A percentile compares a stretch with the other conserved stretches of the same genome.
These are phyloP conservation scores for Aplosporella prunicola DNA, from an alignment of 2,329 filamentous ascomycete species.

Conservation along the genomic window DNA sequence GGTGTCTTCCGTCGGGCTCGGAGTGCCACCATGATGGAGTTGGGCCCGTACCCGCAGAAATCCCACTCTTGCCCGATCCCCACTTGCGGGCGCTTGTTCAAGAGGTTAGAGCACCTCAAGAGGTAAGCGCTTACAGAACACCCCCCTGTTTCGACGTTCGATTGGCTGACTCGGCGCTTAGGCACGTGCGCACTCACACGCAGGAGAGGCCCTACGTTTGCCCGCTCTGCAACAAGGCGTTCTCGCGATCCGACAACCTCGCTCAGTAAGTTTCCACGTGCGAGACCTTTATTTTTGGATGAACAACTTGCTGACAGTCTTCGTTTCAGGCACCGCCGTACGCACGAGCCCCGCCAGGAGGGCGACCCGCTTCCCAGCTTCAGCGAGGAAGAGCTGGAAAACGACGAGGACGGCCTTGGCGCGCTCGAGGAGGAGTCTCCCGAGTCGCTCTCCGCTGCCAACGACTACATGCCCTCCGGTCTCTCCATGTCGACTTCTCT, in stretches of 20 bases:
- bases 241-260: slow-evolving; percentile 96
- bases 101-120: slow-evolving; percentile 98
- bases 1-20: slow-evolving; percentile 81
- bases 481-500: slow-evolving; percentile 24
- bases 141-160: slow-evolving; percentile 10
- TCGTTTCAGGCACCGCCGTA: slow-evolving; percentile 53
- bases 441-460: slow-evolving; percentile 66
- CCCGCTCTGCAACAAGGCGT: slow-evolving; percentile 96
- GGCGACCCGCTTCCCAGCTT: slow-evolving; percentile 55
- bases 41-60: slow-evolving; percentile 93
- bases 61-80: slow-evolving; percentile 99
- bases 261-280: slow-evolving; percentile 62
- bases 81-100: slow-evolving; percentile 93
- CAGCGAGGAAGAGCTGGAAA: slow-evolving; percentile 78
- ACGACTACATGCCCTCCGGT: slow-evolving; percentile 45
- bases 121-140: slow-evolving; percentile 56
- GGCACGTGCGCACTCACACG: slow-evolving; percentile 97
- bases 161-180: slow-evolving; percentile 41
- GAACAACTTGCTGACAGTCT: slow-evolving; percentile 6
- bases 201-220: slow-evolving; percentile 98
- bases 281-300: slow-evolving; percentile 7
- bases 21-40: slow-evolving; percentile 92
- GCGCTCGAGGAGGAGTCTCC: slow-evolving; percentile 69
- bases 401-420: slow-evolving; percentile 76
- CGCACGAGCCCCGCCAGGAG: slow-evolving; percentile 67